Evolutionary conservation across 2,329 filamentous ascomycete species (phyloP).

Genomic region (Sporothrix dimorphospora): DNA sequence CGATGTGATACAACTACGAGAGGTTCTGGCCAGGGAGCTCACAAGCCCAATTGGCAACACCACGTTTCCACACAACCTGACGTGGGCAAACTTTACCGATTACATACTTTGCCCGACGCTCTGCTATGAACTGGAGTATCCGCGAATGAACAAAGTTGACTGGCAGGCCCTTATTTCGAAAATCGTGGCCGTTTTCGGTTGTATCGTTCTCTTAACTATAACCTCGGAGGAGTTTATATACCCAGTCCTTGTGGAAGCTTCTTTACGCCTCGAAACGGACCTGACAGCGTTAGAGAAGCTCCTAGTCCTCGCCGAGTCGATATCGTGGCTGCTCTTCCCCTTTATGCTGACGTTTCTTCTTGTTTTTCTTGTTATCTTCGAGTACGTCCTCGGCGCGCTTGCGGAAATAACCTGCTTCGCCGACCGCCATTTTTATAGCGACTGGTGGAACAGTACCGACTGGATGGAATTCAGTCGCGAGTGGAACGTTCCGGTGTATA

Average conservation of each 20-base stretch:
- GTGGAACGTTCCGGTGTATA: conserved; percentile 98
- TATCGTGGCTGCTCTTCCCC: conserved; percentile 89
- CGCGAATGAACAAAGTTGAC: conserved; percentile 72
- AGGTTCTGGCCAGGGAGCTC: conserved; percentile 86
- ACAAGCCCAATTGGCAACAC: conserved; percentile 87
- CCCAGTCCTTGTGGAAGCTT: conserved; percentile 79
- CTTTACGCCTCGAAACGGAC: conserved; percentile 52
- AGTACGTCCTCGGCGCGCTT: conserved; percentile 92
- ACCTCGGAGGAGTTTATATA: conserved; percentile 95
- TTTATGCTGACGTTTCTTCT: conserved; percentile 96
- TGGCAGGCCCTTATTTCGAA: conserved; percentile 85
- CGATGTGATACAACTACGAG: conserved; percentile 71
- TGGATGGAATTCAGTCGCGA: conserved; percentile 96
- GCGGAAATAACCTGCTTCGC: conserved; percentile 93
- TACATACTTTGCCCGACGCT: conserved; percentile 91
- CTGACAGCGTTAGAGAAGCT: conserved; percentile 63
- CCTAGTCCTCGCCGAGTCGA: conserved; percentile 84
- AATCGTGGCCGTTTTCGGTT: conserved; percentile 86
- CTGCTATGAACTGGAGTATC: conserved; percentile 97
- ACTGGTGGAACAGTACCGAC: conserved; percentile 78
- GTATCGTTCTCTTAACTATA: conserved; percentile 91
- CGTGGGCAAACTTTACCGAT: conserved; percentile 78
- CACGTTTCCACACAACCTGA: conserved; percentile 89
- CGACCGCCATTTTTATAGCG: conserved; percentile 88
- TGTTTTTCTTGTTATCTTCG: conserved; percentile 97